A percentile compares a stretch with the other conserved stretches of the same genome.
These are phyloP conservation scores for Phytomonas sp. DNA, from an alignment of 208 protist genomes.

Conservation along the genomic window DNA sequence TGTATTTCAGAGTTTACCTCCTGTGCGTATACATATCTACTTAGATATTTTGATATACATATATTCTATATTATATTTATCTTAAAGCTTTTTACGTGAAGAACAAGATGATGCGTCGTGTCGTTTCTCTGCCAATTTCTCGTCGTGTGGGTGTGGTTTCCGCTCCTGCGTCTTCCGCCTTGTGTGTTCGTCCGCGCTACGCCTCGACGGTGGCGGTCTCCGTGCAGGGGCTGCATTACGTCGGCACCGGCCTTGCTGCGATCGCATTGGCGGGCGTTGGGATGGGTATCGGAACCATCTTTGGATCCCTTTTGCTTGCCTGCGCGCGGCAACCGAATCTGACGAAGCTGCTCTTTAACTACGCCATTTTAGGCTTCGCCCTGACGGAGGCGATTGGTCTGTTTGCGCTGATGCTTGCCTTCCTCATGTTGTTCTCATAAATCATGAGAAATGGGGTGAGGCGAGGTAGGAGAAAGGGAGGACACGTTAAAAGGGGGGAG, in stretches of 20 bases:
- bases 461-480: not conserved
- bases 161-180: conserved; percentile 25
- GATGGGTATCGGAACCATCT: conserved; percentile 68
- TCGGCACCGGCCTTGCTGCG: conserved; percentile 67
- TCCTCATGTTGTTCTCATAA: conserved; percentile 88
- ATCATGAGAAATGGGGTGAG: conserved; percentile 7
- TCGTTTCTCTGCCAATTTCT: conserved; percentile 27
- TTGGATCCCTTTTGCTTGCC: conserved; percentile 55
- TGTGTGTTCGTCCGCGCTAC: conserved; percentile 28
- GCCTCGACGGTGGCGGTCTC: conserved; percentile 64
- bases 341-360: conserved; percentile 78
- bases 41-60: too few species aligned
- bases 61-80: too few species aligned
- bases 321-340: conserved; percentile 71
- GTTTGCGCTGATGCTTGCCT: conserved; percentile 80
- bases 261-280: conserved; percentile 63
- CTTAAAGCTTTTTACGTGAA: too few species aligned
- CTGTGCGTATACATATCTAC: too few species aligned
- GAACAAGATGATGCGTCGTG: conserved; percentile 67
- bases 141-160: conserved; percentile 24
- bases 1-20: too few species aligned
- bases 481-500: not conserved
- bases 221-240: conserved; percentile 66
- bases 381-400: conserved; percentile 82
- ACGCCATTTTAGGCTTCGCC: conserved; percentile 76